Evolutionary conservation across 2,329 filamentous ascomycete species (phyloP).

Genomic region (Arthrobotrys musiformis): DNA sequence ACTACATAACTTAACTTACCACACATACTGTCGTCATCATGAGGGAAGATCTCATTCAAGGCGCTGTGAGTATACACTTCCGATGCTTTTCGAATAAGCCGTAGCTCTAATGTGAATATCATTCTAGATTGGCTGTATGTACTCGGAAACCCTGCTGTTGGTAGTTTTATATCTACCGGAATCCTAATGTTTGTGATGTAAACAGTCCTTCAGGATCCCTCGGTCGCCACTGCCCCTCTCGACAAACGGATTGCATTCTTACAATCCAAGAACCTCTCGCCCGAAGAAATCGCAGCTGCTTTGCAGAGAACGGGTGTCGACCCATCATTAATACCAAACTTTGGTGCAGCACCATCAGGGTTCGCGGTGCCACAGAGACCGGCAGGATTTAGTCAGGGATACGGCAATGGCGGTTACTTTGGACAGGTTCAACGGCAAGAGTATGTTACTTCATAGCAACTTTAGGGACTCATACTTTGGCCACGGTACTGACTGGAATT

Average conservation of each 20-base stretch:
- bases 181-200: slow-evolving; percentile 34
- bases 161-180: background rate
- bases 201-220: slow-evolving; percentile 90
- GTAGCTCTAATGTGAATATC: slow-evolving; percentile 1
- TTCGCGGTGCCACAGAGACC: slow-evolving; percentile 63
- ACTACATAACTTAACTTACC: background rate
- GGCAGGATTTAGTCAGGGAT: slow-evolving; percentile 64
- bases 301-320: slow-evolving; percentile 78
- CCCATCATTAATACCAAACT: slow-evolving; percentile 64
- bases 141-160: background rate
- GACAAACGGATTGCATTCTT: slow-evolving; percentile 94
- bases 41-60: slow-evolving; percentile 55
- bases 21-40: slow-evolving; percentile 28
- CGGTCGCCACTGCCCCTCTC: slow-evolving; percentile 85
- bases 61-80: slow-evolving; percentile 36
- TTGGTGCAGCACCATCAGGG: slow-evolving; percentile 65
- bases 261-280: slow-evolving; percentile 94
- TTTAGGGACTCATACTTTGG: background rate
- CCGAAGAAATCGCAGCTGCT: slow-evolving; percentile 90
- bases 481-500: slow-evolving; percentile 49
- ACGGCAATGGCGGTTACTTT: slow-evolving; percentile 50
- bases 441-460: slow-evolving; percentile 20
- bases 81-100: background rate
- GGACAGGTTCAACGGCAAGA: slow-evolving; percentile 46
- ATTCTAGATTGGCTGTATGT: slow-evolving; percentile 46